A percentile compares a stretch with the other conserved stretches of the same genome.
These are phyloP conservation scores for Adiantum capillusveneris DNA, from an alignment of 75 land plant genomes.

Conservation along the genomic window DNA sequence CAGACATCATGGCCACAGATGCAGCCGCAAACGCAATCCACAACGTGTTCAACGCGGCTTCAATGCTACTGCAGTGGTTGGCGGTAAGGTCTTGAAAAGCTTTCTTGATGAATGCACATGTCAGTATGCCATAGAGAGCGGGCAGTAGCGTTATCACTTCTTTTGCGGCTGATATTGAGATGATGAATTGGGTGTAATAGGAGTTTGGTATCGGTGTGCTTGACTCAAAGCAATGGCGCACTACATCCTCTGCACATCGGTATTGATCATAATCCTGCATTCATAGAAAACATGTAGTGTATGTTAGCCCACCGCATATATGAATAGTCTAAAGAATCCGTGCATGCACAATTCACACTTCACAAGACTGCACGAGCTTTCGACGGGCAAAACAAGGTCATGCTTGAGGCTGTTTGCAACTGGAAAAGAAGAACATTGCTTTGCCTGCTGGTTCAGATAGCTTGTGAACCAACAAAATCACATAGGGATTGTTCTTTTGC, in stretches of 20 bases:
- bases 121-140: constrained; percentile 5
- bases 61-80: constrained; percentile 3
- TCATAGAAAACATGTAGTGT: not conserved
- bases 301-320: no score
- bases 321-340: no score
- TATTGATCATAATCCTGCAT: constrained; percentile 9
- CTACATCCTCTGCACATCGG: constrained; percentile 5
- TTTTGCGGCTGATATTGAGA: not conserved
- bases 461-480: no score
- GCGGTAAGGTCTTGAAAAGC: constrained; percentile 8
- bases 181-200: not conserved
- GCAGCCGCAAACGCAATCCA: constrained; percentile 15
- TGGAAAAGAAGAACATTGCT: no score
- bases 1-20: constrained; percentile 7
- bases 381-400: no score
- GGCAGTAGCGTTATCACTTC: constrained; percentile 6
- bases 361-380: no score
- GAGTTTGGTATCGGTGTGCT: constrained; percentile 12
- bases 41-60: constrained; percentile 6
- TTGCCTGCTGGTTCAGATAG: no score
- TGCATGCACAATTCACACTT: no score
- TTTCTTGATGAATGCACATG: constrained; percentile 5
- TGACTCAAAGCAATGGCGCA: constrained; percentile 8
- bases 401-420: no score
- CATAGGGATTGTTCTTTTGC: no score